phyloP scores from a whole-genome alignment of 1,284 basidiomycete species.

The Athelia psychrophila region DNA sequence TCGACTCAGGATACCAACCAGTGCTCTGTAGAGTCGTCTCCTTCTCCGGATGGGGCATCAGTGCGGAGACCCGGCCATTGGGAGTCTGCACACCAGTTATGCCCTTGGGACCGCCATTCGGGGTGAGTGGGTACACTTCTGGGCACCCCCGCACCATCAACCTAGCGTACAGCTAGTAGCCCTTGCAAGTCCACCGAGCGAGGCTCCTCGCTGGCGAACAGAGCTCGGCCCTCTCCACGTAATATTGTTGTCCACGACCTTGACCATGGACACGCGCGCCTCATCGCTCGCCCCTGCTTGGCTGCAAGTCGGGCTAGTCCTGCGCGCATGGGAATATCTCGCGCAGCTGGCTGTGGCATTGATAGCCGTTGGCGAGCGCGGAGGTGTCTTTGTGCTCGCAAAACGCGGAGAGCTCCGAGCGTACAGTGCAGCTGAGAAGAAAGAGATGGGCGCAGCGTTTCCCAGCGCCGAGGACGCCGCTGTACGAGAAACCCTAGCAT shows the following conservation, averaged over 20 bases:
- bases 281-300: too few relatives aligned
- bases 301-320: too few relatives aligned
- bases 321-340: too few relatives aligned
- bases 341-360: too few relatives aligned
- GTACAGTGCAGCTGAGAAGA: too few relatives aligned
- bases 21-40: constrained; percentile 77
- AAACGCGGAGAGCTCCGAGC: too few relatives aligned
- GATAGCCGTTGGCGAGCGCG: too few relatives aligned
- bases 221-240: too few relatives aligned
- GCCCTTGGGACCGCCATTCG: constrained; percentile 88
- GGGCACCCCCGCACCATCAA: constrained; percentile 70
- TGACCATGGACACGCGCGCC: constrained; percentile 79
- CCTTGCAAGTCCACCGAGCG: constrained; percentile 43
- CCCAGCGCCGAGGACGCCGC: too few relatives aligned
- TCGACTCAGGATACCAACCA: constrained; percentile 74
- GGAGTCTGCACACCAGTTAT: constrained; percentile 88
- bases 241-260: constrained; percentile 61
- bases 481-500: too few relatives aligned
- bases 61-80: constrained; percentile 83
- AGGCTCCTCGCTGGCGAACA: constrained; percentile 29
- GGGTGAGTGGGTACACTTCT: constrained; percentile 84
- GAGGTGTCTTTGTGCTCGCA: too few relatives aligned
- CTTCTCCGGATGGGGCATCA: constrained; percentile 97
- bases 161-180: constrained; percentile 73
- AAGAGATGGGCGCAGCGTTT: too few relatives aligned